Base-by-base conservation (phyloP, 2,329 filamentous ascomycete species). In the Exophiala sp. region DNA sequence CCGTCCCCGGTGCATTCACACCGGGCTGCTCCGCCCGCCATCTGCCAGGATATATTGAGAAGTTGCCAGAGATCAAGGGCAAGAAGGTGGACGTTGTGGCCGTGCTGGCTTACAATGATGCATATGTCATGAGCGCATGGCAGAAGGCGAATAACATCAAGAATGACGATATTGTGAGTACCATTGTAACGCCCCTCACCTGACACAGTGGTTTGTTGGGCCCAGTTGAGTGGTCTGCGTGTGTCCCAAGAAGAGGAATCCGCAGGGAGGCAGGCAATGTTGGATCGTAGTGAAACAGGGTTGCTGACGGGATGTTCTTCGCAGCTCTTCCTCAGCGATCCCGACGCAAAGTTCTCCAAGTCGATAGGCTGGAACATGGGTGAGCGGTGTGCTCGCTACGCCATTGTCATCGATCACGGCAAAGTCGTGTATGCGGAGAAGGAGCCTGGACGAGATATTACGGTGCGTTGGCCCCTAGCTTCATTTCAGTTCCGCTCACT, bases 121-220 rank as follows among this genome's bases (percentile, higher is more conserved):
- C 83, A 58, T 94, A 77, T 66, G 88, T 95, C 68, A 91, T 91
- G 86, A 83, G 81, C 62, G 88, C 86, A 47, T 93, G 87, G 87
- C 85, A 82, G 71, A 95, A 95, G 79, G 88, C 88, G 65, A 91
- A 94, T 72, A 77, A 77, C 46, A 76, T 91, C 65, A 83, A 79
- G 65, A 81, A 82, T 58, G 83, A 91, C 61, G 77, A 79, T 63
- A 80, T 85, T 62, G 76, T 83, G 68, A 51, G 75, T 69, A n/a
- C n/a, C n/a, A n/a, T n/a, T n/a, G n/a, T n/a, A n/a, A n/a, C n/a
- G n/a, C n/a, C n/a, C n/a, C n/a, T n/a, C n/a, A n/a, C n/a, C n/a
- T n/a, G n/a, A n/a, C n/a, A n/a, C n/a, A n/a, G n/a, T n/a, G n/a
- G n/a, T n/a, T n/a, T n/a, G n/a, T n/a, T n/a, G n/a, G n/a, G n/a